Percentiles rank a stretch among this genome's conserved stretches.
Evolutionary conservation across 2,329 filamentous ascomycete species (phyloP).

Genomic region (Ascochyta fabae): DNA sequence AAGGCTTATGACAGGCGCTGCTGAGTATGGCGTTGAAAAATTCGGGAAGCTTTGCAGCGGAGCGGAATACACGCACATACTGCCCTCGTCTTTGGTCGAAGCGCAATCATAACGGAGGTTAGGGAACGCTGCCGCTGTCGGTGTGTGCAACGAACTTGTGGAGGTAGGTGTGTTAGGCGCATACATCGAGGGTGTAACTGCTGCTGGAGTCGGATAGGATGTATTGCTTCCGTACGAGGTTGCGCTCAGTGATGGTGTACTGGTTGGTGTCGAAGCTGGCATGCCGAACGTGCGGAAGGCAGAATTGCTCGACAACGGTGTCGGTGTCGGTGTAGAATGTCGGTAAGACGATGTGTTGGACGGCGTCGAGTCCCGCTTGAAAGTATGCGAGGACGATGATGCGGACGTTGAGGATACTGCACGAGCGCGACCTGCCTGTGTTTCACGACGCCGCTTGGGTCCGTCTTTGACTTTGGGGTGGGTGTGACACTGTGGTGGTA

Average conservation of each 20-base stretch:
- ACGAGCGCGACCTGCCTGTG: constrained; percentile 45
- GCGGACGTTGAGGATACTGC: constrained; percentile 45
- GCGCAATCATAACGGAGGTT: constrained; percentile 17
- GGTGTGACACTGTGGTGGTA: constrained; percentile 47
- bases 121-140: constrained; percentile 26
- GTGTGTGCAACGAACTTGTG: constrained; percentile 29
- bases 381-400: constrained; percentile 43
- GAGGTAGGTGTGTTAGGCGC: constrained; percentile 21
- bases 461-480: constrained; percentile 54
- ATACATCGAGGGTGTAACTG: constrained; percentile 23
- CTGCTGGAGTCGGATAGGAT: constrained; percentile 36
- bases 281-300: constrained; percentile 36
- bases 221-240: constrained; percentile 29
- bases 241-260: constrained; percentile 27
- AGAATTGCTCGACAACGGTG: constrained; percentile 30
- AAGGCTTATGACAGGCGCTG: constrained; percentile 19
- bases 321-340: constrained; percentile 44
- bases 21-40: constrained; percentile 26
- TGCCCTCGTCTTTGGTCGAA: constrained; percentile 28
- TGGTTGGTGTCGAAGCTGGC: constrained; percentile 31
- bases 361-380: constrained; percentile 37
- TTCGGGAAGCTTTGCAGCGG: constrained; percentile 39
- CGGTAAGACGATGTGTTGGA: constrained; percentile 31
- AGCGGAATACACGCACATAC: constrained; percentile 41
- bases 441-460: constrained; percentile 52